A percentile compares a stretch with the other conserved stretches of the same genome.
phyloP scores from a whole-genome alignment of 1,284 basidiomycete genomes.

The Apiotrichum laibachii region DNA sequence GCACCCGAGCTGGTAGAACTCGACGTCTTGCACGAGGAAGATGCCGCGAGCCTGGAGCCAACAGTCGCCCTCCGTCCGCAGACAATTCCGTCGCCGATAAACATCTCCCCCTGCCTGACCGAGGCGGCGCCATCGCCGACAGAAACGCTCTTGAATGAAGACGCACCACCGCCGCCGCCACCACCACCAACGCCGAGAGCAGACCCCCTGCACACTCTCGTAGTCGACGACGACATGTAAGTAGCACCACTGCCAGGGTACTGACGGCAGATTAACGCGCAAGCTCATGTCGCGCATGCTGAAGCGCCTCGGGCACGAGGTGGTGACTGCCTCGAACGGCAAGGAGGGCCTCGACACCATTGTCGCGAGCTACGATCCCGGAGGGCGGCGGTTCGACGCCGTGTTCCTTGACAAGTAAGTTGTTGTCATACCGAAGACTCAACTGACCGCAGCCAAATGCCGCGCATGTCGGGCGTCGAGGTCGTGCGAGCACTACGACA shows the following conservation, averaged over 20 bases:
- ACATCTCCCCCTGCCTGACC: too few species aligned
- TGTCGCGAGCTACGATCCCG: constrained; percentile 24
- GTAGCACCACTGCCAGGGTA: background rate
- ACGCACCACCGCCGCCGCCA: constrained; percentile 11
- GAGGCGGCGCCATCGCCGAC: background rate
- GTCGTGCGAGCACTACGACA: constrained; percentile 66
- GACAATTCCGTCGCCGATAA: too few species aligned
- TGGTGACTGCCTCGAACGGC: constrained; percentile 80
- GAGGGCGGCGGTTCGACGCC: constrained; percentile 59
- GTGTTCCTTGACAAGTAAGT: constrained; percentile 74
- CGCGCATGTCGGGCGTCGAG: constrained; percentile 72
- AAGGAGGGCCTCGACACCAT: constrained; percentile 74
- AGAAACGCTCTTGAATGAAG: background rate
- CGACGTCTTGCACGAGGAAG: too few species aligned
- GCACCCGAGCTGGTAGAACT: too few species aligned
- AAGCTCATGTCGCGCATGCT: constrained; percentile 78
- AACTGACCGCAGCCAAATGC: constrained; percentile 52
- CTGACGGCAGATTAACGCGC: constrained; percentile 60
- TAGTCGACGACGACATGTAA: constrained; percentile 52
- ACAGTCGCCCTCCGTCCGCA: too few species aligned
- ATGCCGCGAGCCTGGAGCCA: too few species aligned
- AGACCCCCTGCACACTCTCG: constrained; percentile 21
- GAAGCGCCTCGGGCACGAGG: constrained; percentile 70
- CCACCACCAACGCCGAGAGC: background rate
- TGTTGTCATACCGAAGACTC: background rate